Base-by-base conservation (phyloP, 768 basidiomycete genomes). In the Lyophyllum decastes region DNA sequence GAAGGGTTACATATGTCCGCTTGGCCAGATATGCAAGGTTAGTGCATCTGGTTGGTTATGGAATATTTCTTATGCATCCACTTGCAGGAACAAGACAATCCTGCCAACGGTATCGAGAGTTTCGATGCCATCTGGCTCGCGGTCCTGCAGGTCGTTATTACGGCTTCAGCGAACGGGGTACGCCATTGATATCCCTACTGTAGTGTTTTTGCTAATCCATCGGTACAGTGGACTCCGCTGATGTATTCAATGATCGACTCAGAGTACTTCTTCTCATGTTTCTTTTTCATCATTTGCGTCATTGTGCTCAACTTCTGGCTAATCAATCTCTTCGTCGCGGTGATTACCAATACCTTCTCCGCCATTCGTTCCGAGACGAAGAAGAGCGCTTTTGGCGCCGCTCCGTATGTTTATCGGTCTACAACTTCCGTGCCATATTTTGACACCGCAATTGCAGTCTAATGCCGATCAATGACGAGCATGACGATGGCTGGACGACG, bases 291-390 rank as follows among this genome's bases (percentile, higher is more conserved):
- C 59, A 73, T 86, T 27, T 88, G 87, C 54, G 77, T 98, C 59
- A 75, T 98, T 61, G 82, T 97, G 22, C 80, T 98, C 64, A 96
- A 98, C 71, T 93, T 97, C 69, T 94, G 92, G 92, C 79, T 96
- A 57, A 88, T 95, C 78, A 94, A 95, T 69, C 72, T 97, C 44
- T 90, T 95, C 68, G 92, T 97, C 55, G 95, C 95, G 17, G 94
- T 97, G n/a, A 95, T 96, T 61, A 93, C 94, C 26, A 90, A 94
- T 66, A 92, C 92, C 0, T 98, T 98, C 70, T 85, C 86, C 17
- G 91, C 90, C 16, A 97, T 97, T 59, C 79, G 93, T 34, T 81
- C 85, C 4, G 88, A 93, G 66, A 97, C 95, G 2, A 84, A 87
- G 69, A 90, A 89, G 69, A 94, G 92, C 70, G 96, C 95, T 0